Conservation (phyloP, 768 basidiomycete genomes). For the Mycena epipterygia region DNA sequence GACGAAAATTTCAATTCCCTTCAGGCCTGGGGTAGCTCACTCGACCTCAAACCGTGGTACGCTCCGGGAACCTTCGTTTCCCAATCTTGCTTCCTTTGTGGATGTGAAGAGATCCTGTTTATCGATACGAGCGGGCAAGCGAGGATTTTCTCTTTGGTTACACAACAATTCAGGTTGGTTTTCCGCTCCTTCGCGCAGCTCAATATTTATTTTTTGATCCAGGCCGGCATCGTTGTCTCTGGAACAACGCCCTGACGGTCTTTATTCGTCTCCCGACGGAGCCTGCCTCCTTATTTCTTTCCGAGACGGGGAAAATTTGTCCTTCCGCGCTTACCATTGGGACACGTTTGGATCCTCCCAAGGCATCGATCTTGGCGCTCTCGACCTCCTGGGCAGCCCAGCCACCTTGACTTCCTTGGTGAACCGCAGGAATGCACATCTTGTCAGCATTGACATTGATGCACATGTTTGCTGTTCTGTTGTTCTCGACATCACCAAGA, state of each 20-base stretch:
- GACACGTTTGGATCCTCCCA: constrained; percentile 65
- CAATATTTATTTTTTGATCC: not conserved
- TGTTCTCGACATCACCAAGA: constrained; percentile 66
- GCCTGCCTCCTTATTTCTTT: constrained; percentile 61
- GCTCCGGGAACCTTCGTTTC: constrained; percentile 42
- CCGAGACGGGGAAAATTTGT: constrained; percentile 27
- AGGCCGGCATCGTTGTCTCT: constrained; percentile 64
- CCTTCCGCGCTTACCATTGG: constrained; percentile 65
- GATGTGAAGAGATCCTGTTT: constrained; percentile 66
- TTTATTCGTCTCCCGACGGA: constrained; percentile 67
- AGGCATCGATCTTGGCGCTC: constrained; percentile 55
- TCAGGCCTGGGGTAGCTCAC: constrained; percentile 55
- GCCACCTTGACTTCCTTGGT: constrained; percentile 59
- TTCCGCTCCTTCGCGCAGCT: not conserved
- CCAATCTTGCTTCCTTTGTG: constrained; percentile 59
- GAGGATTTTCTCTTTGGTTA: constrained; percentile 67
- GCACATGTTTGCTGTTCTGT: constrained; percentile 54
- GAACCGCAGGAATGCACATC: constrained; percentile 56
- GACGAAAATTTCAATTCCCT: constrained; percentile 60
- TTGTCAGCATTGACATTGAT: constrained; percentile 55
- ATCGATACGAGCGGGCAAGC: constrained; percentile 59
- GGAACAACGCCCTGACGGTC: constrained; percentile 46
- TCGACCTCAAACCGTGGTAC: constrained; percentile 63
- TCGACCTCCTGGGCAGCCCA: constrained; percentile 48
- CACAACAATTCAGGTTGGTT: constrained; percentile 66